Conservation (phyloP, 805 yeast genomes). For the Candida arabinofermentans region DNA sequence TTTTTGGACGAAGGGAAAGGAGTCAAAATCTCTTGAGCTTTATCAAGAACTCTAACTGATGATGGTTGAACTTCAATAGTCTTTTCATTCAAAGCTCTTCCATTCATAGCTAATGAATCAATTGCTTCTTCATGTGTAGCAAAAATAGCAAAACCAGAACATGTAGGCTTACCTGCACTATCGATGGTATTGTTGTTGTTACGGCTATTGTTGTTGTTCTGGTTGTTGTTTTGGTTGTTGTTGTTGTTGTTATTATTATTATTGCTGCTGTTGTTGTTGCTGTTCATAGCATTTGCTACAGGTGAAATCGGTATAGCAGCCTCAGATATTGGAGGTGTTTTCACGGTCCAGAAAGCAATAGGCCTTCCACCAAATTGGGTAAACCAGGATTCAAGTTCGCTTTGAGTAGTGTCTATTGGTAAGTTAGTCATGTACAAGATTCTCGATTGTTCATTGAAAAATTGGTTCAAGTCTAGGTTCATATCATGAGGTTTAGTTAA, state of each 20-base stretch:
- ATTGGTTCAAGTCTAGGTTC: slow-evolving; percentile 64
- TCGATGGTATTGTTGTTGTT: slow-evolving; percentile 12
- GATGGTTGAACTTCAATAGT: slow-evolving; percentile 86
- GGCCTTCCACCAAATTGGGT: slow-evolving; percentile 84
- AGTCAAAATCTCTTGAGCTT: slow-evolving; percentile 74
- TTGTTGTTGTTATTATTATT: background rate
- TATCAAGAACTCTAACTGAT: slow-evolving; percentile 68
- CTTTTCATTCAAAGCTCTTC: slow-evolving; percentile 65
- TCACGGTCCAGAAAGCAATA: slow-evolving; percentile 83
- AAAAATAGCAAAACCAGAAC: slow-evolving; percentile 83
- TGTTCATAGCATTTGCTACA: no score
- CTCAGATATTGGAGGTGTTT: slow-evolving; percentile 39
- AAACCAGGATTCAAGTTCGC: slow-evolving; percentile 89
- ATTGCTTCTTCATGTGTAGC: slow-evolving; percentile 82
- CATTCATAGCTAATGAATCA: slow-evolving; percentile 75
- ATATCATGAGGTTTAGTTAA: slow-evolving; percentile 74
- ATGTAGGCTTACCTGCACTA: slow-evolving; percentile 43
- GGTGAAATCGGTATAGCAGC: background rate
- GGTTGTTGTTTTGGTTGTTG: slow-evolving; percentile 6
- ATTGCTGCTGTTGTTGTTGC: slow-evolving; percentile 2
- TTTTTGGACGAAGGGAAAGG: slow-evolving; percentile 84
- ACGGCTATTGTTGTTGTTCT: slow-evolving; percentile 9
- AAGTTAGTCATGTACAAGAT: slow-evolving; percentile 78
- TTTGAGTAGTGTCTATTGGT: slow-evolving; percentile 83
- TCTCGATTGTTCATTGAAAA: slow-evolving; percentile 66